Percentiles rank a stretch among this genome's conserved stretches.
These are phyloP conservation scores for Dioszegia aurantiaca DNA, from an alignment of 768 basidiomycete species.

Conservation along the genomic window DNA sequence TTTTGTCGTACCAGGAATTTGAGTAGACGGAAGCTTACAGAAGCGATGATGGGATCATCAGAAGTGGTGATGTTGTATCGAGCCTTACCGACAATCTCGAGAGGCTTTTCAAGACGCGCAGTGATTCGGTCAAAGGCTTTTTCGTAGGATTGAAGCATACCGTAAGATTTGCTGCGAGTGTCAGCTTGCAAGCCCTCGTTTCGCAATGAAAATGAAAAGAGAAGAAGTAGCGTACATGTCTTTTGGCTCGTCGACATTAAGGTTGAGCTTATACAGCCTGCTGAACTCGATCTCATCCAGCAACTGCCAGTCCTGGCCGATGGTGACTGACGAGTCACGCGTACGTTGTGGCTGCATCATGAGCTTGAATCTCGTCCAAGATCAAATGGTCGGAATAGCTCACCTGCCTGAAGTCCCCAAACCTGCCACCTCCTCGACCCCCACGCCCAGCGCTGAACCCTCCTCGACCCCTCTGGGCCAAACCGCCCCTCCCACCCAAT, in stretches of 20 bases:
- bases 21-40: conserved; percentile 58
- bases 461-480: conserved; percentile 46
- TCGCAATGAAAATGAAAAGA: conserved; percentile 22
- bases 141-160: conserved; percentile 87
- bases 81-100: conserved; percentile 89
- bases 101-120: conserved; percentile 83
- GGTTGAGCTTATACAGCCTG: conserved; percentile 79
- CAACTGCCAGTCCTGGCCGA: conserved; percentile 88
- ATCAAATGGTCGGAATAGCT: conserved; percentile 20
- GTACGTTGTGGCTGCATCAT: conserved; percentile 63
- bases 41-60: conserved; percentile 93
- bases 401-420: conserved; percentile 82
- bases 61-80: conserved; percentile 97
- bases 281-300: conserved; percentile 96
- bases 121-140: conserved; percentile 92
- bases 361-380: not conserved
- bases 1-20: not conserved
- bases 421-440: conserved; percentile 56
- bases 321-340: conserved; percentile 88
- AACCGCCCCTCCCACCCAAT: conserved; percentile 54
- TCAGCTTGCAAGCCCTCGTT: not conserved
- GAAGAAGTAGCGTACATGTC: conserved; percentile 86
- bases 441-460: conserved; percentile 32
- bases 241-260: conserved; percentile 91
- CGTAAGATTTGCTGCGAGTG: conserved; percentile 59